Conservation (phyloP, 2,329 filamentous ascomycete species). For the Curvularia verruculosa region DNA sequence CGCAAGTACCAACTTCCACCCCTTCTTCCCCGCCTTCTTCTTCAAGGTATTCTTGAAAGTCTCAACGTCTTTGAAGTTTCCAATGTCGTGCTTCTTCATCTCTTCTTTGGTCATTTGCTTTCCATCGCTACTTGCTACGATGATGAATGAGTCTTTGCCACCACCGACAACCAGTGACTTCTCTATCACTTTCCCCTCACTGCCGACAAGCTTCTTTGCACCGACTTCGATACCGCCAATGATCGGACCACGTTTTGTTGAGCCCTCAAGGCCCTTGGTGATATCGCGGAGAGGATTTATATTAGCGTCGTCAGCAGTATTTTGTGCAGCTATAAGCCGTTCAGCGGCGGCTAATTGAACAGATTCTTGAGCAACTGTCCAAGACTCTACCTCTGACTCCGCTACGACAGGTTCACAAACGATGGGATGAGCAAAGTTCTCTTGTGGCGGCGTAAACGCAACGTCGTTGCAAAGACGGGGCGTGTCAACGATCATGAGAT, state of each 20-base stretch:
- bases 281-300: conserved; percentile 45
- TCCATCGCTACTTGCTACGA: conserved; percentile 64
- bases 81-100: conserved; percentile 69
- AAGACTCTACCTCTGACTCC: conserved; percentile 60
- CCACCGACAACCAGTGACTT: conserved; percentile 57
- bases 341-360: conserved; percentile 38
- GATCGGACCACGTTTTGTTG: conserved; percentile 49
- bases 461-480: conserved; percentile 86
- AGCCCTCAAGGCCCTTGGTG: conserved; percentile 35
- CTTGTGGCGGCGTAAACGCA: conserved; percentile 81
- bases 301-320: conserved; percentile 26
- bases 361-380: conserved; percentile 45
- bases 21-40: conserved; percentile 70
- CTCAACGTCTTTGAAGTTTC: conserved; percentile 69
- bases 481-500: conserved; percentile 91
- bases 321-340: conserved; percentile 30
- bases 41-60: conserved; percentile 71
- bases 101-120: conserved; percentile 69
- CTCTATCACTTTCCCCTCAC: conserved; percentile 62
- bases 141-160: conserved; percentile 61
- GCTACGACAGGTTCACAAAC: conserved; percentile 74
- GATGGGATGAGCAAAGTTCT: conserved; percentile 77
- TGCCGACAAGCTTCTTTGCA: conserved; percentile 61
- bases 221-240: conserved; percentile 67
- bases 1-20: conserved; percentile 82